Percentiles rank a stretch among this genome's conserved stretches.
These are phyloP conservation scores for Harrya chromipes DNA, from an alignment of 768 basidiomycete species.

Conservation along the genomic window DNA sequence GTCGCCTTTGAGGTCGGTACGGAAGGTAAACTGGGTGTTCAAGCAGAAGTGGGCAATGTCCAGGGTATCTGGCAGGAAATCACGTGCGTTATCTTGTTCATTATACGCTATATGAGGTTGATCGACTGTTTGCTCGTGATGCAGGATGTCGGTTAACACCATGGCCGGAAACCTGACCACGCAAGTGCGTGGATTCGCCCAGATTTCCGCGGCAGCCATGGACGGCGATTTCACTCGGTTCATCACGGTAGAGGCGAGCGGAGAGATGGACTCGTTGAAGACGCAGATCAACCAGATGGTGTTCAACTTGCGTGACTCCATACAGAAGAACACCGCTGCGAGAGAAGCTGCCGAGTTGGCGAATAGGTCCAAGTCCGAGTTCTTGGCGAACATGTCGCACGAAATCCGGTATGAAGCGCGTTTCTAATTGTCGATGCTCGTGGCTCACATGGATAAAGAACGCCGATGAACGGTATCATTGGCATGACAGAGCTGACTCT, in stretches of 20 bases:
- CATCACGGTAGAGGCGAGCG: slow-evolving; percentile 97
- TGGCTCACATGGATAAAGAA: slow-evolving; percentile 48
- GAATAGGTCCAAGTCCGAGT: slow-evolving; percentile 96
- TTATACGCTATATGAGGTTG: background rate
- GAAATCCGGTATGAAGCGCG: slow-evolving; percentile 78
- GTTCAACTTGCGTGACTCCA: slow-evolving; percentile 91
- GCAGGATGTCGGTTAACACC: slow-evolving; percentile 90
- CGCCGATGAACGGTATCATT: slow-evolving; percentile 99
- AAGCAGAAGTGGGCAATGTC: slow-evolving; percentile 94
- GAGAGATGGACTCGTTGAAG: slow-evolving; percentile 99
- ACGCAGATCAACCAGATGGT: slow-evolving; percentile 99
- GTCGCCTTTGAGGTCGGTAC: slow-evolving; percentile 98
- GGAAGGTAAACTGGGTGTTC: slow-evolving; percentile 97
- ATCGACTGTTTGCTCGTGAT: background rate
- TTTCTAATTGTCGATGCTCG: background rate
- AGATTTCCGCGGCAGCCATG: slow-evolving; percentile 97
- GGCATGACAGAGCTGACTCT: slow-evolving; percentile 99
- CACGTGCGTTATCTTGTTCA: slow-evolving; percentile 61
- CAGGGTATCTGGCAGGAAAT: slow-evolving; percentile 99
- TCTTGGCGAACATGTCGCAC: slow-evolving; percentile 98
- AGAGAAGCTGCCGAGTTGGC: slow-evolving; percentile 96
- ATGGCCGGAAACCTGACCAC: slow-evolving; percentile 98
- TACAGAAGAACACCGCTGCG: slow-evolving; percentile 98
- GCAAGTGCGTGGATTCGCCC: slow-evolving; percentile 97
- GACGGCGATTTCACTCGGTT: slow-evolving; percentile 98